phyloP scores from a whole-genome alignment of 805 yeast species.

The Dipodascus geniculatus region DNA sequence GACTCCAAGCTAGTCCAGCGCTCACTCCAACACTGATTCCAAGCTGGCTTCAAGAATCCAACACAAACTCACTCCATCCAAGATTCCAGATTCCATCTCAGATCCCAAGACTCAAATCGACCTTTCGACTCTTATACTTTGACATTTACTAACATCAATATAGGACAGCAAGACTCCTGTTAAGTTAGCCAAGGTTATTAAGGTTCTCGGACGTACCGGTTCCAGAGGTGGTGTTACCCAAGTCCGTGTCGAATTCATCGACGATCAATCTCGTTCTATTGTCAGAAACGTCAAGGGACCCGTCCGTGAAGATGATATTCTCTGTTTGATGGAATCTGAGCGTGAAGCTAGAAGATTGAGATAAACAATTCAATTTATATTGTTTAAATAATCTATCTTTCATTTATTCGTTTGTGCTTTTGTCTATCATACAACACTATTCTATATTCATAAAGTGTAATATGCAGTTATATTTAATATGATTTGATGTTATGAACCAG shows the following conservation, averaged over 20 bases:
- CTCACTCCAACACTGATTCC: no score
- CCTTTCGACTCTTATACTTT: no score
- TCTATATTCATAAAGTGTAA: no score
- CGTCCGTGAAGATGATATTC: conserved; percentile 95
- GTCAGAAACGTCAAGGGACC: conserved; percentile 98
- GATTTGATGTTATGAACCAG: no score
- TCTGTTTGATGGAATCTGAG: conserved; percentile 99
- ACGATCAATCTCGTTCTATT: conserved; percentile 88
- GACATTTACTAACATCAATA: not conserved
- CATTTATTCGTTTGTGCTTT: not conserved
- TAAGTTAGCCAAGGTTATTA: conserved; percentile 98
- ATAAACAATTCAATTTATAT: conserved; percentile 17
- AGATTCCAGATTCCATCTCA: no score
- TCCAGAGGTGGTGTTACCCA: conserved; percentile 99
- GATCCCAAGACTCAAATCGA: no score
- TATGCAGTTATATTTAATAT: no score
- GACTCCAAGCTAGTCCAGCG: no score
- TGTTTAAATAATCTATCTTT: conserved; percentile 1
- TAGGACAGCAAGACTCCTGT: conserved; percentile 54
- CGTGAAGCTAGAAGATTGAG: conserved; percentile 77
- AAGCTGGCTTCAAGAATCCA: no score
- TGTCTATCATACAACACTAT: not conserved
- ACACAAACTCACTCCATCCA: no score
- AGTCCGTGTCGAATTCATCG: conserved; percentile 95
- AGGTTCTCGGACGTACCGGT: conserved; percentile 99